These are phyloP conservation scores for Skeletonema costatum DNA, from an alignment of 108 stramenopile species.

Conservation along the genomic window DNA sequence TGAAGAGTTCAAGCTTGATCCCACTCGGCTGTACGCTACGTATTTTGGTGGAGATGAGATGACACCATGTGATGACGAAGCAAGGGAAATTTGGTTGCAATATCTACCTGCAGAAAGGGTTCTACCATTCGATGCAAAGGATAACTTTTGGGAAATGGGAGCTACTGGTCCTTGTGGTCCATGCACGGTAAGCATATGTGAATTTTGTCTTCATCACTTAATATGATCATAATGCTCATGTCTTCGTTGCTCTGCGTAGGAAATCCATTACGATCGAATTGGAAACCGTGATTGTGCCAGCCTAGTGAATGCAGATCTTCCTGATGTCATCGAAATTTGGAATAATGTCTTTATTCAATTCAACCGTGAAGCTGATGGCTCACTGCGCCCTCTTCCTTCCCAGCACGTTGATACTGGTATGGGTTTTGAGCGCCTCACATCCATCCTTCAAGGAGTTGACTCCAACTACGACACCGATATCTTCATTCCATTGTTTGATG, in stretches of 20 bases:
- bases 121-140: slow-evolving; percentile 92
- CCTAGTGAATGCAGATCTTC: slow-evolving; percentile 96
- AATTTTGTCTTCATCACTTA: not conserved
- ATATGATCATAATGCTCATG: not conserved
- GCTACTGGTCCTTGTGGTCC: slow-evolving; percentile 99
- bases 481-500: slow-evolving; percentile 95
- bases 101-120: slow-evolving; percentile 92
- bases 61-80: slow-evolving; percentile 90
- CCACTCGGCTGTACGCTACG: slow-evolving; percentile 91
- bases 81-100: slow-evolving; percentile 89
- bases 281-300: slow-evolving; percentile 93
- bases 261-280: slow-evolving; percentile 99
- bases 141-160: slow-evolving; percentile 99
- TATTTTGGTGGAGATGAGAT: slow-evolving; percentile 98
- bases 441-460: slow-evolving; percentile 92
- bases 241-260: slow-evolving; percentile 45
- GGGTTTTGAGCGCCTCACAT: slow-evolving; percentile 98
- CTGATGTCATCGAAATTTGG: slow-evolving; percentile 98
- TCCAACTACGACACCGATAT: slow-evolving; percentile 99
- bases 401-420: slow-evolving; percentile 99
- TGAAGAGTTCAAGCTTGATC: slow-evolving; percentile 86
- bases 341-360: slow-evolving; percentile 99
- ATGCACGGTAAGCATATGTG: slow-evolving; percentile 72
- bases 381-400: slow-evolving; percentile 83
- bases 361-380: slow-evolving; percentile 94